Base-by-base conservation (phyloP, 2,329 filamentous ascomycete genomes). In the Dissoconium aciculare region DNA sequence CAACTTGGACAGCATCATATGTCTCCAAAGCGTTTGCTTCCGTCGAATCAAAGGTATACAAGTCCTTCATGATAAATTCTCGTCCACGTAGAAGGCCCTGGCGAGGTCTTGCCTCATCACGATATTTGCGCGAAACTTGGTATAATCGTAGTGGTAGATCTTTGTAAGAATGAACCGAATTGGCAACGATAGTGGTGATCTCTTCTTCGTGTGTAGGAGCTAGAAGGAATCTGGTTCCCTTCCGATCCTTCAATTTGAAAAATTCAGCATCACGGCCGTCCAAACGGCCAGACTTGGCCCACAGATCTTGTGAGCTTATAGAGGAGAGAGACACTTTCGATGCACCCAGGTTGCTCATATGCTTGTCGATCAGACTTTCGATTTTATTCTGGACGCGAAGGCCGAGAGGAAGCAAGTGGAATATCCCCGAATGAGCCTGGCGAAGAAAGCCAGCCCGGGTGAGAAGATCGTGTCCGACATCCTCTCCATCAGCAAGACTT, bases 51-150 rank as follows among this genome's bases (percentile, higher is more conserved):
- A 98, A 98, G 0, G 85, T 94, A 53, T 98, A 98, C 1, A 98
- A 67, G 54, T 98, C 89, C 56, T 98, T 98, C 89, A 98, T 98
- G 44, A 83, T 59, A 47, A 98, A 98, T 49, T 98, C 89, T 38
- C 84, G 74, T 1, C 82, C 79, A 6, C 89, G 74, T 5, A 98
- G 63, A 2, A 98, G 64, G 9, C 89, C 89, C 45, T 92, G 81
- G 17, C 89, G 71, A 12, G 89, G 89, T 15, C 89, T 70, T 34
- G 78, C 69, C 56, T 98, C 89, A 58, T 98, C 89, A 28, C 89
- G 74, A 50, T 95, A 98, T 55, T 98, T 98, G 27, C 87, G 71
- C 16, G 82, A 76, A 28, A 89, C 89, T 52, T 98, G 89, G 49
- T 95, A 98, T 0, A 98, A 60, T 26, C 84, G 71, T 14, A 95